Base-by-base conservation (phyloP, 805 yeast genomes). In the Myxozyma neotropica region DNA sequence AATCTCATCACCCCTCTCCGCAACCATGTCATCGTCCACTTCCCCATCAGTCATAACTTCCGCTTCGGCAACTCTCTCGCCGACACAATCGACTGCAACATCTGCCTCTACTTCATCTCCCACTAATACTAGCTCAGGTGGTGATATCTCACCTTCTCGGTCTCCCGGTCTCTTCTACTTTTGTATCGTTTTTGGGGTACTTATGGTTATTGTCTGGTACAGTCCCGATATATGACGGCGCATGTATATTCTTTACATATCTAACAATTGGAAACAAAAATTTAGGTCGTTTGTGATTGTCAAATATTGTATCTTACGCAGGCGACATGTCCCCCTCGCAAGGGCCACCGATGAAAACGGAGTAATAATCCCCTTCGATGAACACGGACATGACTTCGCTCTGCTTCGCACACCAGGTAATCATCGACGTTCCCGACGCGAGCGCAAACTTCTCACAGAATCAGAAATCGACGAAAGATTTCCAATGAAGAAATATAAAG, bases 141-240 rank as follows among this genome's bases (percentile, higher is more conserved):
- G 51, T 6, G 55, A 45, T 2, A 26, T 51, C 39, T 51, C 58
- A 2, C 50, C 59, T 4, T 15, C 64, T 7, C 38, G 52, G 10
- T 66, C 69, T 7, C 75, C 74, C 39, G 67, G 68, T 19, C 61
- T 72, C 23, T 74, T 73, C 64, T 73, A 74, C 55, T 70, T 73
- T 42, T 76, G 76, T 17, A 67, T 73, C 6, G 76, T 74, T 1
- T 64, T 73, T 35, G 76, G 77, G 4, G 64, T 73, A 3, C 70
- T 73, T 5, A 73, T 73, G 55, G 68, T 71, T 24, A 69, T 71
- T 48, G 64, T 73, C 23, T 73, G 76, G 76, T 60, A 47, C 10
- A 53, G n/a, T 23, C 33, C 7, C 17, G 36, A 19, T 21, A 19
- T n/a, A n/a, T n/a, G n/a, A n/a, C n/a, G n/a, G n/a, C n/a, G n/a